phyloP scores from a whole-genome alignment of 2,329 filamentous ascomycete genomes.

The Penicillium freii region DNA sequence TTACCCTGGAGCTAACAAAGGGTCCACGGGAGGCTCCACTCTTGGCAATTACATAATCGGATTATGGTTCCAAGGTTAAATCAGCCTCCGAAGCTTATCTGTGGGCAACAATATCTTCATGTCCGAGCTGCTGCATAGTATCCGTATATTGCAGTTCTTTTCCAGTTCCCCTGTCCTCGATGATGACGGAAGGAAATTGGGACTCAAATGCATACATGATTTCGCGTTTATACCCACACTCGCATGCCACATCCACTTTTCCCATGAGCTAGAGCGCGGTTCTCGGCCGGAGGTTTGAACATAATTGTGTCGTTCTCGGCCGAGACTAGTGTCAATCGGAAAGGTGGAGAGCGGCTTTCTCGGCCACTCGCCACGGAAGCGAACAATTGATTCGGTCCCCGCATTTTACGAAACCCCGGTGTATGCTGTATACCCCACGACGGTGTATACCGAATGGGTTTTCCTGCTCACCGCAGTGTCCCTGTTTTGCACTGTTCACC shows the following conservation, averaged over 20 bases:
- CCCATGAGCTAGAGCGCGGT: background rate
- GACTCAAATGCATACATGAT: background rate
- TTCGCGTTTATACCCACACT: background rate
- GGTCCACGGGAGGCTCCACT: background rate
- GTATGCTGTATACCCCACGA: background rate
- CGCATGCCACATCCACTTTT: background rate
- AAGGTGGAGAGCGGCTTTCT: background rate
- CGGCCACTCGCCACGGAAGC: background rate
- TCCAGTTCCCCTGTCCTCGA: background rate
- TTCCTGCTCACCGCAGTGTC: background rate
- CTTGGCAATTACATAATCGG: background rate
- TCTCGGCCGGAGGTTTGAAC: background rate
- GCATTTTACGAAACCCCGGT: background rate
- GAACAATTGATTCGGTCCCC: background rate
- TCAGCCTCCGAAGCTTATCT: background rate
- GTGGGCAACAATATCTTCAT: background rate
- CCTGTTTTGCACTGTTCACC: background rate
- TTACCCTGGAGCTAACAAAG: background rate
- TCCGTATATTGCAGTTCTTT: background rate
- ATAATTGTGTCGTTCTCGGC: background rate
- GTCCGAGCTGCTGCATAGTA: background rate
- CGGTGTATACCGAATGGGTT: background rate
- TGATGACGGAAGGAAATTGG: background rate
- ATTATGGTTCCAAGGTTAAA: background rate
- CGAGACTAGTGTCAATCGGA: background rate